A percentile compares a stretch with the other conserved stretches of the same genome.
phyloP scores from a whole-genome alignment of 2,329 filamentous ascomycete species.

The Ilyonectria destructans region DNA sequence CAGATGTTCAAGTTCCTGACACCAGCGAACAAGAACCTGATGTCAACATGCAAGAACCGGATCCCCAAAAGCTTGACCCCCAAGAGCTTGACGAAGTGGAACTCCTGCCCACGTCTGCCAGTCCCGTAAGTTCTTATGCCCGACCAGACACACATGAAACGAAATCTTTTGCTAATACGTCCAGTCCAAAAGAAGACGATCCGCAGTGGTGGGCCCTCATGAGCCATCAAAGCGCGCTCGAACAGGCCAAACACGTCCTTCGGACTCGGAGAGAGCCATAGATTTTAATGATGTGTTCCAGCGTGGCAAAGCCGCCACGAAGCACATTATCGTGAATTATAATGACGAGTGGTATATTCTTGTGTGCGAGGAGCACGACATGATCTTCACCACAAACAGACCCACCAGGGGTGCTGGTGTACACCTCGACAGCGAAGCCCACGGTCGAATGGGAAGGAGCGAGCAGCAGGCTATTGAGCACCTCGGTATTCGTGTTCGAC shows the following conservation, averaged over 20 bases:
- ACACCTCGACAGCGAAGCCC: constrained; percentile 15
- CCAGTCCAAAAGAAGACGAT: background rate
- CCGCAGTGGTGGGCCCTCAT: background rate
- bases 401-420: constrained; percentile 20
- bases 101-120: background rate
- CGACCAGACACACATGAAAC: too few relatives aligned
- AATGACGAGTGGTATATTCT: constrained; percentile 28
- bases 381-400: constrained; percentile 3
- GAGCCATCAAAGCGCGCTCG: background rate
- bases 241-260: background rate
- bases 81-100: background rate
- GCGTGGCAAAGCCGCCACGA: constrained; percentile 12
- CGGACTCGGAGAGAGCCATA: background rate
- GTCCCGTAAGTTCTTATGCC: background rate
- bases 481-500: constrained; percentile 14
- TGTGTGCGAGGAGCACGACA: constrained; percentile 16
- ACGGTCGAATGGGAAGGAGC: background rate
- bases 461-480: background rate
- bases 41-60: background rate
- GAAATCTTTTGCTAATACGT: background rate
- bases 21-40: background rate
- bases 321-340: constrained; percentile 20
- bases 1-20: background rate
- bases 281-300: constrained; percentile 24
- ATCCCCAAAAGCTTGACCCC: too few relatives aligned